Conservation (phyloP, 2,329 filamentous ascomycete genomes). For the Aspergillus hortae region DNA sequence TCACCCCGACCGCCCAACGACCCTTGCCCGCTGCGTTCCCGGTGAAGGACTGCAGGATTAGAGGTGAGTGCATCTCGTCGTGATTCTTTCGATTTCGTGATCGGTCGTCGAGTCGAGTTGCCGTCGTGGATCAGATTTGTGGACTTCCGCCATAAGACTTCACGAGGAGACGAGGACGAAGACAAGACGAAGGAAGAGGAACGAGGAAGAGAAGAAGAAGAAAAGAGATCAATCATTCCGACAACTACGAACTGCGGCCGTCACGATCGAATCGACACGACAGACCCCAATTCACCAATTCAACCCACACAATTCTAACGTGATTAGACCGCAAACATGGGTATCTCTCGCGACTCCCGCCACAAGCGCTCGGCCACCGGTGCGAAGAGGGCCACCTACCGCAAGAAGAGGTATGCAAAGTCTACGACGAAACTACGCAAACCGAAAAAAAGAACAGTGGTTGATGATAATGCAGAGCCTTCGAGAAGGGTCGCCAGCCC, state of each 20-base stretch:
- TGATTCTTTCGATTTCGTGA: constrained; percentile 1
- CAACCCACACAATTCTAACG: neutral
- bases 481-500: constrained; percentile 99
- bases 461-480: constrained; percentile 83
- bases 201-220: neutral
- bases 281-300: neutral
- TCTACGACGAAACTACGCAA: constrained; percentile 41
- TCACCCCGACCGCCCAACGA: constrained; percentile 39
- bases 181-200: neutral
- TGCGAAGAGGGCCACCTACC: constrained; percentile 94
- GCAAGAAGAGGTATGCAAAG: constrained; percentile 54
- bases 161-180: too few relatives aligned
- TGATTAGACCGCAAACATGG: constrained; percentile 70
- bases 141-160: too few relatives aligned
- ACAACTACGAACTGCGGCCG: too few relatives aligned
- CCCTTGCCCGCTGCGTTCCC: constrained; percentile 40
- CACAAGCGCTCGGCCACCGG: constrained; percentile 99
- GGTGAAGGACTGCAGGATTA: constrained; percentile 45
- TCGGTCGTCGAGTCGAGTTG: neutral
- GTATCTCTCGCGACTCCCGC: constrained; percentile 99
- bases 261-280: neutral
- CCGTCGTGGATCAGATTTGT: neutral
- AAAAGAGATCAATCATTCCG: too few relatives aligned
- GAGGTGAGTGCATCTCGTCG: constrained; percentile 36
- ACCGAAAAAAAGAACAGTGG: constrained; percentile 36